Evolutionary conservation across 2,329 filamentous ascomycete genomes (phyloP).

Genomic region (Dichotomopilus funicola): DNA sequence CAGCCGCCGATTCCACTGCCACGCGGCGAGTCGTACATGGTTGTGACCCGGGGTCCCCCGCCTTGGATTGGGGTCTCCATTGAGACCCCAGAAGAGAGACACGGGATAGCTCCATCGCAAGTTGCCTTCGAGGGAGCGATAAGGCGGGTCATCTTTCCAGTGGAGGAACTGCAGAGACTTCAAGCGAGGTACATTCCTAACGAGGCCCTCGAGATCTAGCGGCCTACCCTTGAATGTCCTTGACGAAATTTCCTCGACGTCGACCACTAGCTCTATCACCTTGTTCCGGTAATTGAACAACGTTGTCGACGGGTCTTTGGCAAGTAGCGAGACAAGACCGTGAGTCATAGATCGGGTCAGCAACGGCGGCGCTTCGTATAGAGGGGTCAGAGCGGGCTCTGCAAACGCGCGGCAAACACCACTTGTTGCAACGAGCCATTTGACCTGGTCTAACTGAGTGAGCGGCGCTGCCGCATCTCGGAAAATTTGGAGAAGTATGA

Average conservation of each 20-base stretch:
- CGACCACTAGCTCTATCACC: conserved; percentile 62
- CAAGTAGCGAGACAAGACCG: conserved; percentile 47
- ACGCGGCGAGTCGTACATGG: conserved; percentile 29
- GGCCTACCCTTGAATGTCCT: conserved; percentile 47
- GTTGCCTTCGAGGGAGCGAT: conserved; percentile 48
- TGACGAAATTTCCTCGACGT: conserved; percentile 52
- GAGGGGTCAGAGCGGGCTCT: conserved; percentile 65
- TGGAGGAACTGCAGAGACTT: conserved; percentile 67
- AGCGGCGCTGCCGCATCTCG: conserved; percentile 57
- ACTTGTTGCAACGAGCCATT: conserved; percentile 61
- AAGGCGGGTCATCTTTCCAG: conserved; percentile 60
- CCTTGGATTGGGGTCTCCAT: conserved; percentile 39
- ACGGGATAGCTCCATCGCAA: conserved; percentile 65
- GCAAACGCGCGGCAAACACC: conserved; percentile 57
- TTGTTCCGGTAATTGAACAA: conserved; percentile 63
- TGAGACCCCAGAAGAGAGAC: conserved; percentile 58
- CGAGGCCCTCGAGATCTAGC: conserved; percentile 42
- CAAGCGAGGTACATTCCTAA: conserved; percentile 60
- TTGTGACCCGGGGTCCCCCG: conserved; percentile 25
- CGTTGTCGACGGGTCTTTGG: conserved; percentile 42
- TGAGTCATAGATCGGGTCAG: conserved; percentile 39
- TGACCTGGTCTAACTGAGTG: conserved; percentile 33
- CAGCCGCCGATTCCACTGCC: conserved; percentile 56
- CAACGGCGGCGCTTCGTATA: conserved; percentile 66
- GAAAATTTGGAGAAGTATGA: conserved; percentile 65